Base-by-base conservation (phyloP, 2,329 filamentous ascomycete species). In the Stagonosporopsis vannaccii region DNA sequence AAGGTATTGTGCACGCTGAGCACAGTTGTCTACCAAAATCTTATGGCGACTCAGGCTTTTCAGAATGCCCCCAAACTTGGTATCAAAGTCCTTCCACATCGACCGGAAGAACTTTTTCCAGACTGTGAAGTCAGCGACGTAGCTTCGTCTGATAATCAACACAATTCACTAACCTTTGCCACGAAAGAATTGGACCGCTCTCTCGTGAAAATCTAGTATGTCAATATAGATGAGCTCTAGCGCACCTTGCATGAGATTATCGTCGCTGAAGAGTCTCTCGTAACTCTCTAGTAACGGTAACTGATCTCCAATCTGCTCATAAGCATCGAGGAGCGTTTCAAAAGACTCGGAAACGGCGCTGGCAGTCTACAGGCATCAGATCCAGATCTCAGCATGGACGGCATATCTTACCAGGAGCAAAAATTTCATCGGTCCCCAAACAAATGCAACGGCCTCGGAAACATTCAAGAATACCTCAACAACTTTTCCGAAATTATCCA, bases 391-490 rank as follows among this genome's bases (percentile, higher is more conserved):
- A 11, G 13, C 20, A 13, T n/a, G 8, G 12, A 19, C 15, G 7
- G 12, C 7, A 19, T 17, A 5, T 17, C 30, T 19, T 47, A 72
- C 69, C 65, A 65, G 51, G 5, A 78, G 65, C 12, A 77, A 59
- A 32, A 77, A 72, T 48, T 78, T 76, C 49, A 79, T 68, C 0
- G 77, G 76, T 1, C 77, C 69, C 68, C 69, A 72, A 1, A 71
- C 46, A 39, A 78, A 79, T 6, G 67, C 69, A 20, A 79, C 56
- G 5, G 12, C 22, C 68, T 68, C 56, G 5, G 65, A 65, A 1
- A 61, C 61, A 28, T 78, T 77, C 12, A 73, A 20, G 51, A 76
- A 78, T 1, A 75, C 62, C 30, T 77, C 73, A 8, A 77, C 61
- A 1, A 75, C 61, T 39, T 76, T 71, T 1, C 70, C 70, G 41